These are phyloP conservation scores for Leucoagaricus sp. DNA, from an alignment of 1,284 basidiomycete species.

Conservation along the genomic window DNA sequence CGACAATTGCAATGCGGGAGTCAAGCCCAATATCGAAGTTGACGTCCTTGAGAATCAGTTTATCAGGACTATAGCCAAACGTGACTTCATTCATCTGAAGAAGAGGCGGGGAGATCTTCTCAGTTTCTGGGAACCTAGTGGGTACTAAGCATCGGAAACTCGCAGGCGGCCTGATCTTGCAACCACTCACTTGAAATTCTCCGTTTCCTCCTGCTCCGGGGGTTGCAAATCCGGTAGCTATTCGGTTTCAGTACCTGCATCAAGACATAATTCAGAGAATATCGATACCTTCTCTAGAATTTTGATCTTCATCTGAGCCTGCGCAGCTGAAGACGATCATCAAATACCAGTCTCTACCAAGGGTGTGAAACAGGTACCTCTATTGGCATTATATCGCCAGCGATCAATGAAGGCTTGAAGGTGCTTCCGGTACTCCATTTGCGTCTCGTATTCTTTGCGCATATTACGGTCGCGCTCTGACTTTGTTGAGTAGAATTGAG, in stretches of 20 bases:
- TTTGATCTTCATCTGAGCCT: conserved; percentile 98
- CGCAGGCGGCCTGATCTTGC: not conserved
- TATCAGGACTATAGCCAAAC: conserved; percentile 89
- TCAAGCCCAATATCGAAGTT: conserved; percentile 93
- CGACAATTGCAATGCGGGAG: conserved; percentile 89
- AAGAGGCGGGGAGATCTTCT: conserved; percentile 96
- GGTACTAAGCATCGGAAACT: not conserved
- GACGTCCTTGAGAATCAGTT: conserved; percentile 77
- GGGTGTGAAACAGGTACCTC: conserved; percentile 47
- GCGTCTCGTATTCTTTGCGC: conserved; percentile 93
- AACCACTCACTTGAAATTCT: conserved; percentile 75
- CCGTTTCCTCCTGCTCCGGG: conserved; percentile 87
- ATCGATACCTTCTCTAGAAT: conserved; percentile 85
- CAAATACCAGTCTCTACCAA: not conserved
- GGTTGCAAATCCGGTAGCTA: conserved; percentile 91
- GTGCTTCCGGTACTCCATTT: conserved; percentile 93
- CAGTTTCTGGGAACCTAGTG: conserved; percentile 83
- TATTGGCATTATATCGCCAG: conserved; percentile 94
- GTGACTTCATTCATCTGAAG: conserved; percentile 91
- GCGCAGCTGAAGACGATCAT: conserved; percentile 59
- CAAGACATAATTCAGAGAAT: not conserved
- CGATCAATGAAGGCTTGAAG: conserved; percentile 97
- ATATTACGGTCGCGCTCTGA: conserved; percentile 92
- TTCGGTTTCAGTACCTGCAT: not conserved
- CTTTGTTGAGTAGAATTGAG: conserved; percentile 98